Evolutionary conservation across 2,329 filamentous ascomycete genomes (phyloP), one percentile per base, ranked within the genome.

Genomic region (Penicillium polonicum): DNA sequence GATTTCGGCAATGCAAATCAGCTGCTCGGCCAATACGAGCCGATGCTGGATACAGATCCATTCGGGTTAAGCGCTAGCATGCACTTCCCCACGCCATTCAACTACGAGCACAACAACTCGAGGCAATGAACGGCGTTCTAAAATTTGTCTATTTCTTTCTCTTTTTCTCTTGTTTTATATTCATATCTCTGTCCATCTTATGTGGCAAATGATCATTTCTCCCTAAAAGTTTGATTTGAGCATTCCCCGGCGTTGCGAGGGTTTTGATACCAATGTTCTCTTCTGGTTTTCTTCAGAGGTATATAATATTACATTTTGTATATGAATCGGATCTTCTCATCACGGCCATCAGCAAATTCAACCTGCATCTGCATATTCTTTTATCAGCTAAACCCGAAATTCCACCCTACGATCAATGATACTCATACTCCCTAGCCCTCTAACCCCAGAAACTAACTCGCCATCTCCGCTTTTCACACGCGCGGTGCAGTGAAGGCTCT

Each of bases 31-130:
- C 82, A 85, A 15, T 96, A 91, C 71, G 92, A 97, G 69, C 89
- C 92, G 19, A 90, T 92, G 77, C 80, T 96, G 48, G 92, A 97
- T 72, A 91, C 92, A 75, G 92, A 97, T 74, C 93, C 93, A 0
- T 97, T 97, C 69, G 92, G 92, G 13, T 81, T 97, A 52, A 93
- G 90, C 58, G 92, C 92, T 36, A 96, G 91, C 77, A 96, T 96
- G 93, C 90, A 93, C 64, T 96, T 96, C 69, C 92, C 92, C 12
- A 90, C 88, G 2, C 89, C 90, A 55, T 94, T 92, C 74, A 77
- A 75, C 58, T 79, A 77, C 60, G 71, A 75, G 55, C 74, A 78
- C 58, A 72, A 68, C 60, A 70, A 74, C 64, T 58, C 72, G 35
- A 74, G 74, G 45, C 70, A 70, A 62, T 73, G 57, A 64, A 25